phyloP scores from a whole-genome alignment of 345 rosid genomes.

The Camelina hispida region DNA sequence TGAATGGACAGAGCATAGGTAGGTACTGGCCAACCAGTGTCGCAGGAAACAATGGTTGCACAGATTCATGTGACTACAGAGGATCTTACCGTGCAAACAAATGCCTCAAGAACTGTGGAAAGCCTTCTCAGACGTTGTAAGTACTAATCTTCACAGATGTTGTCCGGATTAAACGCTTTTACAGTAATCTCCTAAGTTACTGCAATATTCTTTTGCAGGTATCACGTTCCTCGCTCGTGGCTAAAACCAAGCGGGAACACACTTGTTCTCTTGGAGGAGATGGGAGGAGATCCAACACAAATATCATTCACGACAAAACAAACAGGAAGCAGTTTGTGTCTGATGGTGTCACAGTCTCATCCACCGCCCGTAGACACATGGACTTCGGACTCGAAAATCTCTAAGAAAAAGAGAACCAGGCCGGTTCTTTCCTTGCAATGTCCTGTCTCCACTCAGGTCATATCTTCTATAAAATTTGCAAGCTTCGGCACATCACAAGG shows the following conservation, averaged over 20 bases:
- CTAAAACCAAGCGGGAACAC: slow-evolving; percentile 67
- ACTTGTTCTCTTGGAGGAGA: slow-evolving; percentile 84
- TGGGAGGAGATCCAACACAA: slow-evolving; percentile 85
- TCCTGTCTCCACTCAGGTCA: slow-evolving; percentile 66
- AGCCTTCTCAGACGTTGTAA: slow-evolving; percentile 90
- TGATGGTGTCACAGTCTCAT: slow-evolving; percentile 75
- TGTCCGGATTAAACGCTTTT: background rate
- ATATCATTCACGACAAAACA: slow-evolving; percentile 63
- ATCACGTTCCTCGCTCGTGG: slow-evolving; percentile 96
- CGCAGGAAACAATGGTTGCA: slow-evolving; percentile 62
- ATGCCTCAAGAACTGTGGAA: slow-evolving; percentile 85
- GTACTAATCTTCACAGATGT: slow-evolving; percentile 33
- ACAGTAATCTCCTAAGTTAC: background rate
- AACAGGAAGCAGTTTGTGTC: slow-evolving; percentile 59
- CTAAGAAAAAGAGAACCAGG: slow-evolving; percentile 36
- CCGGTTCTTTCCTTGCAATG: slow-evolving; percentile 64
- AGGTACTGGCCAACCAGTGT: slow-evolving; percentile 84
- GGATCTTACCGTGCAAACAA: slow-evolving; percentile 70
- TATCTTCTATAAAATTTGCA: slow-evolving; percentile 78
- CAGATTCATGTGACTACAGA: slow-evolving; percentile 71
- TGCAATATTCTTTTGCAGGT: slow-evolving; percentile 47
- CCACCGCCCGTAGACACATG: slow-evolving; percentile 75
- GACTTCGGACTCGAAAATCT: slow-evolving; percentile 57
- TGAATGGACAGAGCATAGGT: slow-evolving; percentile 95
- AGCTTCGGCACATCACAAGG: slow-evolving; percentile 90